These are phyloP conservation scores for Albatrellus ellisii DNA, from an alignment of 768 basidiomycete genomes.

Conservation along the genomic window DNA sequence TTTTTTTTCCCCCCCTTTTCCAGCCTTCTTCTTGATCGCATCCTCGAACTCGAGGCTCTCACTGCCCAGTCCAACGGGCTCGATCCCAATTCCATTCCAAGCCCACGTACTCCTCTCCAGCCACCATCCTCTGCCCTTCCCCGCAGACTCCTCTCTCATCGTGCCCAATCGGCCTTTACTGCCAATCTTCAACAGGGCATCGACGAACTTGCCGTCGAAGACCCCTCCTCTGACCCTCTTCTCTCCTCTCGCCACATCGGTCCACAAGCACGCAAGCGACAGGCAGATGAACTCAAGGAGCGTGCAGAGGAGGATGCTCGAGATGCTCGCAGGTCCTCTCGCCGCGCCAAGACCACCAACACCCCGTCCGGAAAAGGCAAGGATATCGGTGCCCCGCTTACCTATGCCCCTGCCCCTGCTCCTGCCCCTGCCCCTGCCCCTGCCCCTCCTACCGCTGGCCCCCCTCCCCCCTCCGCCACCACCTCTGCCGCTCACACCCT, in stretches of 20 bases:
- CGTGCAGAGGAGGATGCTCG: slow-evolving; percentile 33
- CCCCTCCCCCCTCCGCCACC: slow-evolving; percentile 6
- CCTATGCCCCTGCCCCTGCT: slow-evolving; percentile 16
- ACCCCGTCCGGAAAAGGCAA: slow-evolving; percentile 25
- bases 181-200: slow-evolving; percentile 35
- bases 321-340: slow-evolving; percentile 24
- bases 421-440: background rate
- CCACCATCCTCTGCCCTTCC: slow-evolving; percentile 35
- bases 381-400: slow-evolving; percentile 18
- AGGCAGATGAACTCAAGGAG: slow-evolving; percentile 27
- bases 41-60: slow-evolving; percentile 40
- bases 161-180: slow-evolving; percentile 31
- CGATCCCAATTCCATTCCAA: slow-evolving; percentile 13
- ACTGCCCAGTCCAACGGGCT: slow-evolving; percentile 17
- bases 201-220: slow-evolving; percentile 31
- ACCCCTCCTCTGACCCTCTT: slow-evolving; percentile 32
- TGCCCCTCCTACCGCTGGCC: background rate
- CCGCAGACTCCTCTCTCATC: slow-evolving; percentile 30
- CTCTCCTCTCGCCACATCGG: slow-evolving; percentile 33
- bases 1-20: slow-evolving; percentile 7
- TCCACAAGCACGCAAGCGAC: slow-evolving; percentile 29
- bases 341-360: slow-evolving; percentile 17
- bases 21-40: slow-evolving; percentile 45
- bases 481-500: slow-evolving; percentile 22
- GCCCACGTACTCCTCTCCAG: too few relatives aligned